Conservation (phyloP, 1,139 yeast species). For the Pichia sp. region DNA sequence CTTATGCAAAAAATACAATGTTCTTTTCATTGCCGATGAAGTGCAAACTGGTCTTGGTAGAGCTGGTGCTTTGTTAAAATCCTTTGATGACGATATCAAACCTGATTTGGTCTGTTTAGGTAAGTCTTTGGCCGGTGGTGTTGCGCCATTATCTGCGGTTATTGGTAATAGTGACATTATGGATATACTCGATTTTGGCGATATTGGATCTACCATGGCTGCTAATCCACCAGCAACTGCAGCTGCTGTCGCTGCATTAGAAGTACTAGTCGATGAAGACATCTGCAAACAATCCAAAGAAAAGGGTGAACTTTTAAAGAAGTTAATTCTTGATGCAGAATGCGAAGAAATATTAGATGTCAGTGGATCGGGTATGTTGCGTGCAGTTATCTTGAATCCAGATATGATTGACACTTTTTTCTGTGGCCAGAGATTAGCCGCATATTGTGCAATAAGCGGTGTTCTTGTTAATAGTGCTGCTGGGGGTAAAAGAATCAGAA, state of each 20-base stretch:
- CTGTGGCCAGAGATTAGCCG: slow-evolving; percentile 89
- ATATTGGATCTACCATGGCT: slow-evolving; percentile 95
- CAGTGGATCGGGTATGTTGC: slow-evolving; percentile 59
- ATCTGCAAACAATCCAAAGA: slow-evolving; percentile 67
- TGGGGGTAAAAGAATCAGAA: slow-evolving; percentile 84
- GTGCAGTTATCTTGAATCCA: slow-evolving; percentile 85
- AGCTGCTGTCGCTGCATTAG: slow-evolving; percentile 87
- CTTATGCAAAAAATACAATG: slow-evolving; percentile 79
- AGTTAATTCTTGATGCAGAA: slow-evolving; percentile 53
- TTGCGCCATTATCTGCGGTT: slow-evolving; percentile 27
- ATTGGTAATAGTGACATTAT: slow-evolving; percentile 56
- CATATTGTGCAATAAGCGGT: slow-evolving; percentile 78
- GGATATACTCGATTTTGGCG: slow-evolving; percentile 83
- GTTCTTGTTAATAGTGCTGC: slow-evolving; percentile 93
- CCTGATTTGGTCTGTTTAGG: slow-evolving; percentile 30
- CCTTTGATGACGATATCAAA: slow-evolving; percentile 23
- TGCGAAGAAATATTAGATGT: slow-evolving; percentile 4
- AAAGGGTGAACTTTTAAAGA: slow-evolving; percentile 65
- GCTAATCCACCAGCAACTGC: slow-evolving; percentile 93
- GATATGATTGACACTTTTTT: slow-evolving; percentile 43
- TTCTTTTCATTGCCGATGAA: slow-evolving; percentile 88
- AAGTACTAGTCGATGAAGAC: slow-evolving; percentile 80
- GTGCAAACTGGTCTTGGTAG: slow-evolving; percentile 70
- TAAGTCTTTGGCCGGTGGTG: slow-evolving; percentile 29
- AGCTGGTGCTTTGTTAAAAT: slow-evolving; percentile 21